Conservation (phyloP, 2,329 filamentous ascomycete species). For the Plectosphaerella plurivora region DNA sequence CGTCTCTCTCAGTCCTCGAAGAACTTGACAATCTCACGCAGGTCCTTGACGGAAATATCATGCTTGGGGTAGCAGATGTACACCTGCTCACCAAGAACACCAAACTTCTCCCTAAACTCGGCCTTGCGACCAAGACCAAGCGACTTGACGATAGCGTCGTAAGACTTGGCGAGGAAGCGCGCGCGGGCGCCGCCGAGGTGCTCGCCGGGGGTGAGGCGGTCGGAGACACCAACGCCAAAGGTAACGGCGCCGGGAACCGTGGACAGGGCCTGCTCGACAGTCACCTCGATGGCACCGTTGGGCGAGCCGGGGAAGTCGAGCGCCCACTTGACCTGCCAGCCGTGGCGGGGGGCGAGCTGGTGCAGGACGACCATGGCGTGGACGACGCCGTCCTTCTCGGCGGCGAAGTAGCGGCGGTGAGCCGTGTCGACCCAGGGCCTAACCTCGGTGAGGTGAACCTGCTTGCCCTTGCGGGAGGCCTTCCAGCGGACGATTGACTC, state of each 20-base stretch:
- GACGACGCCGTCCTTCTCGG: slow-evolving; percentile 69
- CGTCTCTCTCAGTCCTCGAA: slow-evolving; percentile 56
- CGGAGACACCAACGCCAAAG: slow-evolving; percentile 79
- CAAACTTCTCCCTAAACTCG: slow-evolving; percentile 88
- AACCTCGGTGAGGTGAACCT: slow-evolving; percentile 88
- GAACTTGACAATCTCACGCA: slow-evolving; percentile 84
- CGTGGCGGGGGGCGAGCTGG: slow-evolving; percentile 73
- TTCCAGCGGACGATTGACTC: slow-evolving; percentile 76
- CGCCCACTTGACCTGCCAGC: slow-evolving; percentile 95
- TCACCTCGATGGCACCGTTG: slow-evolving; percentile 81
- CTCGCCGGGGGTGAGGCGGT: slow-evolving; percentile 70
- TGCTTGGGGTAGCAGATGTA: slow-evolving; percentile 89
- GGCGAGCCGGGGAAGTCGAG: slow-evolving; percentile 85
- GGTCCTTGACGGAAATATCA: slow-evolving; percentile 75
- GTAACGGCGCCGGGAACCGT: slow-evolving; percentile 59
- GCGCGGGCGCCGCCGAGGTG: slow-evolving; percentile 78
- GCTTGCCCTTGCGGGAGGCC: slow-evolving; percentile 69
- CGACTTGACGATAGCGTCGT: slow-evolving; percentile 76
- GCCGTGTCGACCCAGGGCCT: slow-evolving; percentile 80
- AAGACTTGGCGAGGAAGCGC: slow-evolving; percentile 77
- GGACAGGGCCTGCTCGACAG: slow-evolving; percentile 67
- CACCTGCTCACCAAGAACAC: slow-evolving; percentile 75
- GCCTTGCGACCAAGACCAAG: slow-evolving; percentile 79
- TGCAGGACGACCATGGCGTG: slow-evolving; percentile 77
- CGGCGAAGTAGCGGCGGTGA: slow-evolving; percentile 83